Conservation (phyloP, 1,284 basidiomycete species). For the Lignosus rhinocerotis region DNA sequence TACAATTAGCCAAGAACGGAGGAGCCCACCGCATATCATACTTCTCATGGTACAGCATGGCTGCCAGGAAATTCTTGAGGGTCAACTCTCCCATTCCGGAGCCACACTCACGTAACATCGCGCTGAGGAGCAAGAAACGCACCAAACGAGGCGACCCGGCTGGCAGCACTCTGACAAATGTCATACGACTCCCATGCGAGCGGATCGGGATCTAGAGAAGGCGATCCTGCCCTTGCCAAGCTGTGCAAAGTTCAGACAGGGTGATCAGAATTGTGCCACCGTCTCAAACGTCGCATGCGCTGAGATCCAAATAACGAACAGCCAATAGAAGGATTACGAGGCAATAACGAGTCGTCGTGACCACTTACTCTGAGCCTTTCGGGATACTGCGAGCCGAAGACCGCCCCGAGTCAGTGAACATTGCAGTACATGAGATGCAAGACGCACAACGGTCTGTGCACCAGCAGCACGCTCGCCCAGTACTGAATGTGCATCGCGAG, state of each 20-base stretch:
- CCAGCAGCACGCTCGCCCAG: slow-evolving; percentile 75
- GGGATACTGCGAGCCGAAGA: slow-evolving; percentile 50
- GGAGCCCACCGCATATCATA: slow-evolving; percentile 67
- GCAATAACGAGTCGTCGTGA: slow-evolving; percentile 29
- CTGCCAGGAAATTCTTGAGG: slow-evolving; percentile 35
- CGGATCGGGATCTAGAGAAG: slow-evolving; percentile 18
- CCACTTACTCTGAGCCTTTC: slow-evolving; percentile 62
- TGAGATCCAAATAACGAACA: too few species aligned
- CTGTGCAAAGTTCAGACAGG: background rate
- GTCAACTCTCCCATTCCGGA: too few species aligned
- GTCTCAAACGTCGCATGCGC: too few species aligned
- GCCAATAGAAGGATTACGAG: slow-evolving; percentile 34
- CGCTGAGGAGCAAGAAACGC: slow-evolving; percentile 17
- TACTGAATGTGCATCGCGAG: slow-evolving; percentile 77
- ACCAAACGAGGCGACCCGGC: slow-evolving; percentile 72
- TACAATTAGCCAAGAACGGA: slow-evolving; percentile 70
- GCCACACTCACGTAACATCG: too few species aligned
- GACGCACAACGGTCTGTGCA: slow-evolving; percentile 81
- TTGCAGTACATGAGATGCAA: background rate
- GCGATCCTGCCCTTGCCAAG: slow-evolving; percentile 8
- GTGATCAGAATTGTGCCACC: too few species aligned
- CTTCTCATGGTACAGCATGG: slow-evolving; percentile 58
- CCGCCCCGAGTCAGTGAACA: slow-evolving; percentile 1
- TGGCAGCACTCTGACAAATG: slow-evolving; percentile 76
- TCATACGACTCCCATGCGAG: slow-evolving; percentile 65